Evolutionary conservation across 2,329 filamentous ascomycete species (phyloP).

Genomic region (Colletotrichum aenigma): DNA sequence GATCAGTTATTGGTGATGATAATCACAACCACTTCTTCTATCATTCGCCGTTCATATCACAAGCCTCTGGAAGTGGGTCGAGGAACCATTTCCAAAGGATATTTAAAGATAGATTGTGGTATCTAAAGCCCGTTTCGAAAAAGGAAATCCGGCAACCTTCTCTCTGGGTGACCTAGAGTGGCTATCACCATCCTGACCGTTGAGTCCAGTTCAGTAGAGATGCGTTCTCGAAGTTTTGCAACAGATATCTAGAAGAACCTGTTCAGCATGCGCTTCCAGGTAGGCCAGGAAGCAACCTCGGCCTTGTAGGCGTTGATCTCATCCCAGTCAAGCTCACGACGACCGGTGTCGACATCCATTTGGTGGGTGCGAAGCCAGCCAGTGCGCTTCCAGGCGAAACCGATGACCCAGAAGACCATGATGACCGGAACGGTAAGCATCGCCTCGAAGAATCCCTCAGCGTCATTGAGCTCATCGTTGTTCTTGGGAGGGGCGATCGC

Average conservation of each 20-base stretch:
- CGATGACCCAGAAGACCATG: constrained; percentile 16
- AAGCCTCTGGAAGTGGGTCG: not conserved
- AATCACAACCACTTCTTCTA: not conserved
- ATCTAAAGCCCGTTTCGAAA: not conserved
- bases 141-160: not conserved
- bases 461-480: constrained; percentile 4
- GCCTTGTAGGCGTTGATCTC: constrained; percentile 17
- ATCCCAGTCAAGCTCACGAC: constrained; percentile 22
- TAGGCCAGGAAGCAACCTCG: constrained; percentile 7
- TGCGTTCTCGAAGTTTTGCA: not conserved
- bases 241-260: not conserved
- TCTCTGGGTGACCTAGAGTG: not conserved
- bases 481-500: constrained; percentile 39
- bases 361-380: constrained; percentile 22
- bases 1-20: not conserved
- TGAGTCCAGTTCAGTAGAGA: not conserved
- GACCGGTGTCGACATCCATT: constrained; percentile 23
- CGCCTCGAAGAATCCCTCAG: constrained; percentile 20
- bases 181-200: not conserved
- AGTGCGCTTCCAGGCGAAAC: constrained; percentile 20
- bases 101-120: not conserved
- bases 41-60: not conserved
- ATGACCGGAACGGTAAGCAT: constrained; percentile 20
- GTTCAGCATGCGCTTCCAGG: constrained; percentile 17
- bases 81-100: not conserved